Percentiles rank a stretch among this genome's conserved stretches.
These are phyloP conservation scores for Cymbopogon citratus DNA, from an alignment of 176 grass and related monocot genomes.

Conservation along the genomic window DNA sequence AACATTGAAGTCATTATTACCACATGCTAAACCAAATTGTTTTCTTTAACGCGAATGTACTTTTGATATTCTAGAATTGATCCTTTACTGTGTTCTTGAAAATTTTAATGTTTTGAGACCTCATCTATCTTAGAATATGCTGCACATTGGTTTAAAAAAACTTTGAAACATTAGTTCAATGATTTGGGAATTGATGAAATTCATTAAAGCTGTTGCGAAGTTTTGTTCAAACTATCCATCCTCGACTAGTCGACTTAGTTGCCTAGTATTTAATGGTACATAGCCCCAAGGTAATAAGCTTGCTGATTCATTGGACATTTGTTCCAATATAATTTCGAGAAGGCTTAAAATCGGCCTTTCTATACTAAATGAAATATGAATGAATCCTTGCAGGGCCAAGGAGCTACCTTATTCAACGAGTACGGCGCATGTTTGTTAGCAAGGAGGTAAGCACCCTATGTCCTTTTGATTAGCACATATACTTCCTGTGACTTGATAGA, in stretches of 20 bases:
- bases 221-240: neutral
- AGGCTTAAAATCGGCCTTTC: neutral
- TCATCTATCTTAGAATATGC: neutral
- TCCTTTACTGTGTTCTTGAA: neutral
- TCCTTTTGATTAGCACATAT: neutral
- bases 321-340: slow-evolving; percentile 6
- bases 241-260: neutral
- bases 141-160: neutral
- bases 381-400: slow-evolving; percentile 35
- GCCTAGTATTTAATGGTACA: neutral
- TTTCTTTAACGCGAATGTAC: neutral
- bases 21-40: neutral
- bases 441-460: slow-evolving; percentile 30
- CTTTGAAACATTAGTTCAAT: neutral
- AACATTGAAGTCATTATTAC: neutral
- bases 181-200: neutral
- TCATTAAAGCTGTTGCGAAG: neutral
- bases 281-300: neutral
- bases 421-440: slow-evolving; percentile 48
- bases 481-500: neutral
- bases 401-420: slow-evolving; percentile 45
- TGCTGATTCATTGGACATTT: neutral
- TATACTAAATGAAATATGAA: neutral
- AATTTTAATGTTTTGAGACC: neutral
- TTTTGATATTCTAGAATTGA: neutral